phyloP scores from a whole-genome alignment of 352 stramenopile genomes.

The Pythium monospermum region DNA sequence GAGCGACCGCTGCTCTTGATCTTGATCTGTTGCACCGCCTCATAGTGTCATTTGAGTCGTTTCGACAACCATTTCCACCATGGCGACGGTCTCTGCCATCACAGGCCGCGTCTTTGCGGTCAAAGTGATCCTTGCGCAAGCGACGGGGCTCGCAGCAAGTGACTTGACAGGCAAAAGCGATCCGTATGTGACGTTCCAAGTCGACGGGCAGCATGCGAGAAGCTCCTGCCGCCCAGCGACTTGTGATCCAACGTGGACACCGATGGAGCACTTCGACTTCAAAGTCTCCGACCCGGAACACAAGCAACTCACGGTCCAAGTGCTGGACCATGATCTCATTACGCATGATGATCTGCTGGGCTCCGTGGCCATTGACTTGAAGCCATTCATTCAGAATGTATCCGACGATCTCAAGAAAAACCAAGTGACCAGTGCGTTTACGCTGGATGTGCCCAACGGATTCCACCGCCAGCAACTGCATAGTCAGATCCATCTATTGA shows the following conservation, averaged over 20 bases:
- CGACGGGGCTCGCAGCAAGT: constrained; percentile 21
- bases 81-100: background rate
- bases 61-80: background rate
- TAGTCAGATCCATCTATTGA: constrained; percentile 18
- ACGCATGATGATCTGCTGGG: constrained; percentile 25
- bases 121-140: constrained; percentile 26
- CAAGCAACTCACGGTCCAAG: constrained; percentile 16
- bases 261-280: constrained; percentile 33
- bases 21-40: too few species aligned
- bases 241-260: constrained; percentile 27
- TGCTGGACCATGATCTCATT: constrained; percentile 31
- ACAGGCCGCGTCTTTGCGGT: constrained; percentile 6
- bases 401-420: constrained; percentile 2
- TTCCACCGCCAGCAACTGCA: constrained; percentile 8
- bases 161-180: constrained; percentile 32
- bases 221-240: constrained; percentile 24
- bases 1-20: too few species aligned
- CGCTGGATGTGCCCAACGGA: constrained; percentile 12
- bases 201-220: constrained; percentile 17
- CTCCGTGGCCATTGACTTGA: constrained; percentile 20
- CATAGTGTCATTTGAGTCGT: too few species aligned
- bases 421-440: constrained; percentile 1
- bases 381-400: constrained; percentile 9
- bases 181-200: constrained; percentile 28
- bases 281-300: constrained; percentile 17